Evolutionary conservation across 1,284 basidiomycete genomes (phyloP).

Genomic region (Malassezia arunalokei): DNA sequence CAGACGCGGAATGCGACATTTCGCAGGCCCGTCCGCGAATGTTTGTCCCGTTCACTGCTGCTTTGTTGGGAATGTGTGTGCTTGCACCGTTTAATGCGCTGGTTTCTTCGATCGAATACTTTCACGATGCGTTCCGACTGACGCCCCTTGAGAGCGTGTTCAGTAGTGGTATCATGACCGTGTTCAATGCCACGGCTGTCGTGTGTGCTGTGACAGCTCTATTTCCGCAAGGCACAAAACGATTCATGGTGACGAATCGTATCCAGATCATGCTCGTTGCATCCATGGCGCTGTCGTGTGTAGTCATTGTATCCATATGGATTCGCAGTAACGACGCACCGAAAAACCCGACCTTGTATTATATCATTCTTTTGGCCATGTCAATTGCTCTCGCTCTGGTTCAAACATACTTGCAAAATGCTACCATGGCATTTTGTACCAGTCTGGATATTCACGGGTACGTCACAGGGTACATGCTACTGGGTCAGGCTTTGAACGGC

Average conservation of each 20-base stretch:
- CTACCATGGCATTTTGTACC: constrained; percentile 20
- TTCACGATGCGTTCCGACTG: constrained; percentile 14
- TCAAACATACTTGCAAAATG: constrained; percentile 21
- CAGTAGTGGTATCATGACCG: constrained; percentile 19
- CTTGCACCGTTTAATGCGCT: constrained; percentile 22
- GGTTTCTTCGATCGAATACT: constrained; percentile 29
- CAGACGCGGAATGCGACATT: no score
- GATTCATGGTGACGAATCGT: background rate
- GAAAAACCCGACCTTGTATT: constrained; percentile 1
- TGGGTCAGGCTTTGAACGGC: constrained; percentile 25
- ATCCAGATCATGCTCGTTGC: background rate
- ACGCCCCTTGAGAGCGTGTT: constrained; percentile 13
- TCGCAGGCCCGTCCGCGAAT: background rate
- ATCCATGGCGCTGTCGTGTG: background rate
- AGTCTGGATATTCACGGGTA: constrained; percentile 12
- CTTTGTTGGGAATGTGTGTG: constrained; percentile 13
- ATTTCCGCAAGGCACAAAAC: background rate
- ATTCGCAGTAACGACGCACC: background rate
- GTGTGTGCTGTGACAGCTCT: constrained; percentile 16
- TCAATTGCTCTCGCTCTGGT: constrained; percentile 12
- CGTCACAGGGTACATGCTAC: constrained; percentile 19
- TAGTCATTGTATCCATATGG: background rate
- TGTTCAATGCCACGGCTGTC: constrained; percentile 19
- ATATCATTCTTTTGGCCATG: constrained; percentile 8
- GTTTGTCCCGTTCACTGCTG: background rate